A percentile compares a stretch with the other conserved stretches of the same genome.
phyloP scores from a whole-genome alignment of 148 eudicot genomes.

The Rhododendron molle region DNA sequence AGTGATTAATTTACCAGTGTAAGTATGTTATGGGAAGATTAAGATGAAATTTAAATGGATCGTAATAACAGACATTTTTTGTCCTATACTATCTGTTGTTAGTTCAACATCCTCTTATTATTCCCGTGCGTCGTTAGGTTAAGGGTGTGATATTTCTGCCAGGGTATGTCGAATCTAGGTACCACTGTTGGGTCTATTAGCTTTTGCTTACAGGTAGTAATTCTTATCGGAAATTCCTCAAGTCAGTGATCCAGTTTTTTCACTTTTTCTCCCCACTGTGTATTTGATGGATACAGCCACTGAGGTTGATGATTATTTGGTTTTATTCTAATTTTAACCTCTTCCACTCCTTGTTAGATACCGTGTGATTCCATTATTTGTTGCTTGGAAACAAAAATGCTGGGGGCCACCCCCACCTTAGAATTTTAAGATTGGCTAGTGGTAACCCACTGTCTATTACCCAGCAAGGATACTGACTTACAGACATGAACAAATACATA shows the following conservation, averaged over 20 bases:
- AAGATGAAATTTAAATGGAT: too few relatives aligned
- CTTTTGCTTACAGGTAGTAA: neutral
- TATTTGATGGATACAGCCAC: neutral
- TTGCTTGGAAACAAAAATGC: neutral
- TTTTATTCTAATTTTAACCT: neutral
- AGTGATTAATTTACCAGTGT: neutral
- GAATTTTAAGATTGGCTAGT: neutral
- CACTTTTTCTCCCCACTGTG: neutral
- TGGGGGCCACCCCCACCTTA: neutral
- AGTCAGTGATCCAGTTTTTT: neutral
- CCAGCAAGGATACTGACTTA: neutral
- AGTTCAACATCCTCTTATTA: neutral
- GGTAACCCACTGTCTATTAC: neutral
- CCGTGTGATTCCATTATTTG: neutral
- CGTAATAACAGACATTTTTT: too few relatives aligned
- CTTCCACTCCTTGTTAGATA: neutral
- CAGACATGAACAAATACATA: neutral
- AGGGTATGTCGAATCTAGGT: neutral
- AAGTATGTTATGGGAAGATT: neutral
- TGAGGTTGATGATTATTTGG: neutral
- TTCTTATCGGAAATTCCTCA: neutral
- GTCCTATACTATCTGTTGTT: too few relatives aligned
- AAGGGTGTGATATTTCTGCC: neutral
- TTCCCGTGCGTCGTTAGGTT: neutral
- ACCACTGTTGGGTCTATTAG: neutral